Evolutionary conservation across 2,329 filamentous ascomycete genomes (phyloP).

Genomic region (Boeremia lycopersici): DNA sequence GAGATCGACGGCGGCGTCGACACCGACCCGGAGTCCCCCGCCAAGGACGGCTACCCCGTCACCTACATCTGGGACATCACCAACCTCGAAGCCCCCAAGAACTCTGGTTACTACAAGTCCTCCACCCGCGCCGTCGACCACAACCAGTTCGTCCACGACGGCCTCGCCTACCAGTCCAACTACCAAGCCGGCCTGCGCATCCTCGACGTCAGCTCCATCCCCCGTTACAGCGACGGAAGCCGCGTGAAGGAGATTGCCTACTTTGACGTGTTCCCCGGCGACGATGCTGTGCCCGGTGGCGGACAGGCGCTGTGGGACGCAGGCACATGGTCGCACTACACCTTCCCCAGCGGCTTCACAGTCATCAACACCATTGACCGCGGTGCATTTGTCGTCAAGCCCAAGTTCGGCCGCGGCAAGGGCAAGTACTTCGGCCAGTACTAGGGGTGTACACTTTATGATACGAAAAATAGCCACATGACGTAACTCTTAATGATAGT

Average conservation of each 20-base stretch:
- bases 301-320: conserved; percentile 49
- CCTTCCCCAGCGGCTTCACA: conserved; percentile 50
- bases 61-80: conserved; percentile 49
- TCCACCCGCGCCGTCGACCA: conserved; percentile 50
- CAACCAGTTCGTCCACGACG: conserved; percentile 54
- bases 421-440: conserved; percentile 34
- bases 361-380: conserved; percentile 58
- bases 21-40: conserved; percentile 31
- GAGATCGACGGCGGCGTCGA: conserved; percentile 30
- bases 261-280: conserved; percentile 52
- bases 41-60: conserved; percentile 43
- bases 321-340: conserved; percentile 52
- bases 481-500: conserved; percentile 10
- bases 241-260: conserved; percentile 51
- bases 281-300: conserved; percentile 43
- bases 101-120: conserved; percentile 52
- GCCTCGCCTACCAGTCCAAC: conserved; percentile 51
- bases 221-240: conserved; percentile 44
- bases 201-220: conserved; percentile 50
- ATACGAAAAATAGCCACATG: neutral
- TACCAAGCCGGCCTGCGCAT: conserved; percentile 53
- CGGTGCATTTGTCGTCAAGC: conserved; percentile 45
- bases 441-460: neutral
- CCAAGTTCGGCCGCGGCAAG: conserved; percentile 33
- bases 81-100: conserved; percentile 43